Percentiles rank a stretch among this genome's conserved stretches.
Evolutionary conservation across 345 rosid species (phyloP).

Genomic region (Gossypium australe): DNA sequence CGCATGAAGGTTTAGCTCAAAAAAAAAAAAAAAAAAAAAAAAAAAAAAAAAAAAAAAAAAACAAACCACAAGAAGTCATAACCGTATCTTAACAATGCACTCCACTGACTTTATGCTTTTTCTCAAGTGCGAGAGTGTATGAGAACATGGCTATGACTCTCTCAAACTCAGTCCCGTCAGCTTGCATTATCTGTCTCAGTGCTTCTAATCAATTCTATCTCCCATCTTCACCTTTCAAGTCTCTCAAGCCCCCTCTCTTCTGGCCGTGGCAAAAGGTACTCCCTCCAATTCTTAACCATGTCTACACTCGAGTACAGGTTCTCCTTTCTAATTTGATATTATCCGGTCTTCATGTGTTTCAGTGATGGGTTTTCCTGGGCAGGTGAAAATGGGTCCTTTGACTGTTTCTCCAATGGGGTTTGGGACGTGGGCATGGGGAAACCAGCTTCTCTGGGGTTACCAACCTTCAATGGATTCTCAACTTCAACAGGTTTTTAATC

Average conservation of each 20-base stretch:
- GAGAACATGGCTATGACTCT: conserved; percentile 34
- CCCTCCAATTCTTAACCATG: background rate
- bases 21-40: too few relatives aligned
- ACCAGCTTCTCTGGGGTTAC: conserved; percentile 92
- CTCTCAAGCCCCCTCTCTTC: conserved; percentile 61
- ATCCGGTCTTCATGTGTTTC: background rate
- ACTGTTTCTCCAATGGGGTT: conserved; percentile 93
- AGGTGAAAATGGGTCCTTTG: conserved; percentile 87
- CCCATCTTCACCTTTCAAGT: conserved; percentile 36
- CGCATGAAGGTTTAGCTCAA: background rate
- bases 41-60: too few relatives aligned
- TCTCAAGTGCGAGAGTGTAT: background rate
- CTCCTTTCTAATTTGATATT: too few relatives aligned
- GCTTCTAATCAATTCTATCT: conserved; percentile 30
- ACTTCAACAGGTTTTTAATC: conserved; percentile 67
- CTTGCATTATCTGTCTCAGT: conserved; percentile 31
- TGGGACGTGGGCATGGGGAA: conserved; percentile 99
- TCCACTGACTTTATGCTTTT: background rate
- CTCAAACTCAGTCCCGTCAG: conserved; percentile 27
- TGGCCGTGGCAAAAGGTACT: conserved; percentile 90
- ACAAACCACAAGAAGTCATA: too few relatives aligned
- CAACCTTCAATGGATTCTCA: conserved; percentile 74
- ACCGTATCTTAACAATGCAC: background rate
- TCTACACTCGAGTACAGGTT: background rate
- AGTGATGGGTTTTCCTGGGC: background rate